Conservation (phyloP, 2,329 filamentous ascomycete species). For the Cylindrodendrum hubeiense region DNA sequence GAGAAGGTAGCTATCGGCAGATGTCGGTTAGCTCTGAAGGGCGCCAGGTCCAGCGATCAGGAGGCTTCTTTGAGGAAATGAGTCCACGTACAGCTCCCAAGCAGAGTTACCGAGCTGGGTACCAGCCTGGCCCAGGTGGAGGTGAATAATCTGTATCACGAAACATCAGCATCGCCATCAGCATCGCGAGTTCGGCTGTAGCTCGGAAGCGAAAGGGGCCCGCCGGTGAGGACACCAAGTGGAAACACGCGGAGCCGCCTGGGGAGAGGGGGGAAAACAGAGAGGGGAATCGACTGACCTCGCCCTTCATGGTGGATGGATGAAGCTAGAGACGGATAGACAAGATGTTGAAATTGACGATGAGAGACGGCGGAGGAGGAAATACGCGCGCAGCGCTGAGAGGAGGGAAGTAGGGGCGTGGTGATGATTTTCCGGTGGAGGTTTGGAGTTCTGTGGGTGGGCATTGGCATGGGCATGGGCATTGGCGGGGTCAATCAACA, state of each 20-base stretch:
- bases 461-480: conserved; percentile 23
- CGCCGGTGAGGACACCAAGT: conserved; percentile 32
- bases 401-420: conserved; percentile 45
- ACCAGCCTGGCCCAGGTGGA: conserved; percentile 77
- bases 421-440: conserved; percentile 51
- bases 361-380: conserved; percentile 40
- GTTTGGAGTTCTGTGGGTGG: conserved; percentile 48
- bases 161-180: conserved; percentile 27
- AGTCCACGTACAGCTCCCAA: conserved; percentile 77
- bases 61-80: conserved; percentile 30
- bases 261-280: conserved; percentile 5
- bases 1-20: conserved; percentile 72
- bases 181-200: conserved; percentile 25
- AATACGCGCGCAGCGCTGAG: conserved; percentile 53
- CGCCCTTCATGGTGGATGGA: conserved; percentile 66
- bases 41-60: background rate
- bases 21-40: conserved; percentile 39
- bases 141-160: conserved; percentile 68
- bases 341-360: conserved; percentile 36
- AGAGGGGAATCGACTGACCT: conserved; percentile 56
- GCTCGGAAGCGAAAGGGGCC: conserved; percentile 25
- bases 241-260: conserved; percentile 31
- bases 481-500: conserved; percentile 46
- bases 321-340: conserved; percentile 38
- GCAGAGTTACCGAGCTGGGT: conserved; percentile 81